Conservation (phyloP, 73 alveolate genomes). For the Tetrahymena elliotti region DNA sequence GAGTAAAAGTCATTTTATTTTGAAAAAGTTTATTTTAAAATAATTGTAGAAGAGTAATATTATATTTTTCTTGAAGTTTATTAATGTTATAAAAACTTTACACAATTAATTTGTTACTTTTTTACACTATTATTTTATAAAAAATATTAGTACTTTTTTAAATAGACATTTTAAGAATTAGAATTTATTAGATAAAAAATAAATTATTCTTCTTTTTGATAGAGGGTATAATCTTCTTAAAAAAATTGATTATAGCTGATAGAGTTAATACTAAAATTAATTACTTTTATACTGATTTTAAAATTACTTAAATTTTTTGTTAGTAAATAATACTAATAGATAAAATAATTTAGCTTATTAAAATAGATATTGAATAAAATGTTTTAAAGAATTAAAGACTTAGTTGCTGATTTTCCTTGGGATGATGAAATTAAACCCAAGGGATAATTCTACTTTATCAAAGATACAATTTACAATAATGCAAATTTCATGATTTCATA, state of each 20-base stretch:
- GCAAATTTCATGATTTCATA: background rate
- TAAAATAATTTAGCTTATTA: background rate
- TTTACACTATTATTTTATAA: too few relatives aligned
- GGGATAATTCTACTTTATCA: background rate
- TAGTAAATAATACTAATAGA: background rate
- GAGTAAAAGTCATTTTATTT: too few relatives aligned
- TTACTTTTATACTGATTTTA: background rate
- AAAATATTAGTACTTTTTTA: too few relatives aligned
- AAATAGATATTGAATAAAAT: background rate
- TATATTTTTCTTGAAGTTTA: too few relatives aligned
- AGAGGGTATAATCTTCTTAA: background rate
- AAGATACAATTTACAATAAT: background rate
- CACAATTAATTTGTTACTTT: too few relatives aligned
- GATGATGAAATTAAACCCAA: background rate
- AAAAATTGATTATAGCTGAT: background rate
- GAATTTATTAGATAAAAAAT: background rate
- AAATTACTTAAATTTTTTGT: background rate
- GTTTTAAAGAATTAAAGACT: background rate
- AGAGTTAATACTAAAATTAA: background rate
- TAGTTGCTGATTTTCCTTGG: background rate
- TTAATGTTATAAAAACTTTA: too few relatives aligned
- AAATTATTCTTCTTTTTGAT: background rate
- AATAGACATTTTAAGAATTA: background rate
- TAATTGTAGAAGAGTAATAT: too few relatives aligned
- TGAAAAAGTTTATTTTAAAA: too few relatives aligned